These are phyloP conservation scores for Sabuloglossum arenarium DNA, from an alignment of 495 filamentous ascomycete species.

Conservation along the genomic window DNA sequence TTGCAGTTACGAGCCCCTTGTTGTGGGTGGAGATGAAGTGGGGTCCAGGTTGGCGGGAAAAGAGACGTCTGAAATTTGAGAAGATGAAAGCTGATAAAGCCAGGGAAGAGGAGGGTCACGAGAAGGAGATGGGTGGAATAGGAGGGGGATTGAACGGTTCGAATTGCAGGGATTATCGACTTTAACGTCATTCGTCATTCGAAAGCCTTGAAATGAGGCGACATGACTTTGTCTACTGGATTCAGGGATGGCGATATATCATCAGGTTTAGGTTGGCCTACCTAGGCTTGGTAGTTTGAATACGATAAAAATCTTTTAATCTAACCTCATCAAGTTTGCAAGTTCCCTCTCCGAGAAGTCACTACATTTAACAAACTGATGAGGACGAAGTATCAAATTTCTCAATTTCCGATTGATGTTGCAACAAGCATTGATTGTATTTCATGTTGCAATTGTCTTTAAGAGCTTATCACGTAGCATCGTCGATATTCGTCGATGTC, in stretches of 20 bases:
- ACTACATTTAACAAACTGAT: too few species aligned
- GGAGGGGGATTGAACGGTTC: not conserved
- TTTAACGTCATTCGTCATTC: not conserved
- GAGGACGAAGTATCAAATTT: too few species aligned
- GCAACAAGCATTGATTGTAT: too few species aligned
- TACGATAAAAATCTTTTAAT: too few species aligned
- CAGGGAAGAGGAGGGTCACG: not conserved
- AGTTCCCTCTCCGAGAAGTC: too few species aligned
- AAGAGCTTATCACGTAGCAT: too few species aligned
- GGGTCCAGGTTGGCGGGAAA: slow-evolving; percentile 23
- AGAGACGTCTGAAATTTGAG: not conserved
- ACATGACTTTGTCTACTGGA: not conserved
- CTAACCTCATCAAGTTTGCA: too few species aligned
- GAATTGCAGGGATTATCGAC: not conserved
- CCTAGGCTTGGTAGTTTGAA: too few species aligned
- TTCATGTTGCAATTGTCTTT: too few species aligned
- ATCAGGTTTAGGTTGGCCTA: too few species aligned
- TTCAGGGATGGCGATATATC: not conserved
- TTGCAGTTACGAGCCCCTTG: slow-evolving; percentile 15
- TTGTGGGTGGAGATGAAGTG: slow-evolving; percentile 19
- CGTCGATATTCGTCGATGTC: too few species aligned
- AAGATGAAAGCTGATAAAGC: not conserved
- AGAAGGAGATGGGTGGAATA: not conserved
- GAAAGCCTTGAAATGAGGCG: not conserved
- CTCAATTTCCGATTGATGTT: too few species aligned